Evolutionary conservation across 2,329 filamentous ascomycete species (phyloP).

Genomic region (Nemania serpens): DNA sequence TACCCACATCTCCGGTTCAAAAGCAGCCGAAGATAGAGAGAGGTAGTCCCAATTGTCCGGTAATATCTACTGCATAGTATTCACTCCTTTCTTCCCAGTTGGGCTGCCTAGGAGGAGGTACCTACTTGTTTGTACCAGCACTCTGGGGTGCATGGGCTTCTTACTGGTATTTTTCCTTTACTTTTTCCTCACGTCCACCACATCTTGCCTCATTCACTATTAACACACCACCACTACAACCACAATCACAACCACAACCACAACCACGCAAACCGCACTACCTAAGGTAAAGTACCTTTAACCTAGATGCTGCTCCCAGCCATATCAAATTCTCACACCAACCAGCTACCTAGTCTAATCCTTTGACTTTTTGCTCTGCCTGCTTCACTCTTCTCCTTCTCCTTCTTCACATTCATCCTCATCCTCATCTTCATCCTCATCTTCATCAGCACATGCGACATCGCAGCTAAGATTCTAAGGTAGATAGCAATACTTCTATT

Average conservation of each 20-base stretch:
- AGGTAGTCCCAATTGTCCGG: constrained; percentile 2
- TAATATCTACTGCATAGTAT: neutral
- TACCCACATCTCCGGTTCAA: no score
- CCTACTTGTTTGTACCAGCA: neutral
- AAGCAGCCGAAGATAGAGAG: no score
- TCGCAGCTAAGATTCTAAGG: neutral
- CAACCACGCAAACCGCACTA: neutral
- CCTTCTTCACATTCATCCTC: no score
- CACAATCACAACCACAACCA: no score
- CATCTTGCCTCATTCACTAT: constrained; percentile 8
- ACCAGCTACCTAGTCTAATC: neutral
- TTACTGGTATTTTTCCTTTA: neutral
- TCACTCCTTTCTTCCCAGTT: constrained; percentile 11
- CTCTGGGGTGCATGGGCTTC: neutral
- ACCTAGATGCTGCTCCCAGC: constrained; percentile 2
- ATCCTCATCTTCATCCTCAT: no score
- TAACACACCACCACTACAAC: neutral
- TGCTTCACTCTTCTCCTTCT: no score
- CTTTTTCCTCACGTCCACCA: constrained; percentile 5
- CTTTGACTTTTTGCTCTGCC: no score
- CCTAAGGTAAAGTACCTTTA: no score
- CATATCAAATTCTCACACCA: constrained; percentile 3
- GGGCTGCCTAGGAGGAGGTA: neutral
- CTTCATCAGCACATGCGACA: neutral
- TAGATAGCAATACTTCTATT: neutral